These are phyloP conservation scores for Lentinula aciculospora DNA, from an alignment of 768 basidiomycete genomes.

Conservation along the genomic window DNA sequence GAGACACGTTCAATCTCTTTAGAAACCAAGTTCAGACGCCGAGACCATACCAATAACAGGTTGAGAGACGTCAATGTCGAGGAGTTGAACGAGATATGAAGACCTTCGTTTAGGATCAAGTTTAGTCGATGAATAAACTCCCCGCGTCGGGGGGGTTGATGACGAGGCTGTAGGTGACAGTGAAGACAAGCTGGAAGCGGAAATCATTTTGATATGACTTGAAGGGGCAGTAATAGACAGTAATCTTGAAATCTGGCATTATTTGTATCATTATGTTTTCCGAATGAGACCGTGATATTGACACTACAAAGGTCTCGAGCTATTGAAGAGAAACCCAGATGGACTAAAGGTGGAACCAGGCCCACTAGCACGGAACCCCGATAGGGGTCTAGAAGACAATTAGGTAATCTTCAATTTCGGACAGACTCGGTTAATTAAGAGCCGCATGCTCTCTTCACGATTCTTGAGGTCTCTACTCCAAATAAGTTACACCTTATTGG, in stretches of 20 bases:
- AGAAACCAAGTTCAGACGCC: background rate
- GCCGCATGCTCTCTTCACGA: conserved; percentile 33
- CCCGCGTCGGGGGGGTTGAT: background rate
- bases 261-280: background rate
- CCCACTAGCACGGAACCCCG: background rate
- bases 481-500: conserved; percentile 45
- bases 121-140: background rate
- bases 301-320: background rate
- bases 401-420: background rate
- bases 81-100: conserved; percentile 60
- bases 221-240: background rate
- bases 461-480: conserved; percentile 47
- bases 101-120: conserved; percentile 12
- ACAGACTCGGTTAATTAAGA: background rate
- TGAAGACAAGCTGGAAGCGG: background rate
- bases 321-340: background rate
- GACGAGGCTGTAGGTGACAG: background rate
- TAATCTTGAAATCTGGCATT: background rate
- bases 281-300: background rate
- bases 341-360: background rate
- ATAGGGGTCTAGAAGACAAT: background rate
- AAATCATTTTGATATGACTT: background rate
- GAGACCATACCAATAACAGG: conserved; percentile 45
- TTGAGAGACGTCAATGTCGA: conserved; percentile 56
- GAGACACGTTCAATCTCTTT: background rate